Conservation (phyloP, 2,329 filamentous ascomycete genomes). For the Esteya vermicola region DNA sequence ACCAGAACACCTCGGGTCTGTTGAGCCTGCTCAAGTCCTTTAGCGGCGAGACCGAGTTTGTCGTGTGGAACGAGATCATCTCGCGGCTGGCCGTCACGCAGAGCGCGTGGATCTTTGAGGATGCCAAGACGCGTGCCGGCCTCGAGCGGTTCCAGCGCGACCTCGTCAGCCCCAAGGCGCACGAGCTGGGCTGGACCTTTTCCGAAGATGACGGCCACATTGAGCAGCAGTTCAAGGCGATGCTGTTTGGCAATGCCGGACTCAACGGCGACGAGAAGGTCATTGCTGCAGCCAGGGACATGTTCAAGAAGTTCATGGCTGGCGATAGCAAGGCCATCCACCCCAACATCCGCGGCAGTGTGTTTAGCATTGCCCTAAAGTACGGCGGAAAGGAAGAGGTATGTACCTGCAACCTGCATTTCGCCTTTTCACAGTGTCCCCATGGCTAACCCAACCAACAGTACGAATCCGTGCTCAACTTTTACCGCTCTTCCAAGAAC, state of each 20-base stretch:
- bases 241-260: slow-evolving; percentile 77
- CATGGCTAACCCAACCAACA: slow-evolving; percentile 16
- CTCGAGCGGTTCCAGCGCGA: slow-evolving; percentile 73
- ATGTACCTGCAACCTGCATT: slow-evolving; percentile 12
- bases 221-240: slow-evolving; percentile 84
- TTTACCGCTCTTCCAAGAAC: slow-evolving; percentile 61
- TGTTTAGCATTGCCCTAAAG: slow-evolving; percentile 73
- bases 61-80: slow-evolving; percentile 90
- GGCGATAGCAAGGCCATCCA: slow-evolving; percentile 75
- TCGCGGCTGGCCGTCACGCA: slow-evolving; percentile 66
- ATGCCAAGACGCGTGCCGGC: slow-evolving; percentile 55
- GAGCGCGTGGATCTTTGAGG: slow-evolving; percentile 79
- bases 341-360: slow-evolving; percentile 77
- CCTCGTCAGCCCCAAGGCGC: slow-evolving; percentile 64
- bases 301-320: slow-evolving; percentile 72
- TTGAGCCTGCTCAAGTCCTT: slow-evolving; percentile 77
- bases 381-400: slow-evolving; percentile 76
- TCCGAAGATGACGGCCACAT: slow-evolving; percentile 75
- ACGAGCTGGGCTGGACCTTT: slow-evolving; percentile 81
- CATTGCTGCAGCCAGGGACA: slow-evolving; percentile 68
- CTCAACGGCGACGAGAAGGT: slow-evolving; percentile 66
- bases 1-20: slow-evolving; percentile 84
- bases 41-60: slow-evolving; percentile 71
- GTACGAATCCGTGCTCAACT: slow-evolving; percentile 64
- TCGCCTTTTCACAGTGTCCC: neutral